Evolutionary conservation across 1,284 basidiomycete genomes (phyloP), one percentile per base, ranked within the genome.

Genomic region (Cryptococcus hybrid): DNA sequence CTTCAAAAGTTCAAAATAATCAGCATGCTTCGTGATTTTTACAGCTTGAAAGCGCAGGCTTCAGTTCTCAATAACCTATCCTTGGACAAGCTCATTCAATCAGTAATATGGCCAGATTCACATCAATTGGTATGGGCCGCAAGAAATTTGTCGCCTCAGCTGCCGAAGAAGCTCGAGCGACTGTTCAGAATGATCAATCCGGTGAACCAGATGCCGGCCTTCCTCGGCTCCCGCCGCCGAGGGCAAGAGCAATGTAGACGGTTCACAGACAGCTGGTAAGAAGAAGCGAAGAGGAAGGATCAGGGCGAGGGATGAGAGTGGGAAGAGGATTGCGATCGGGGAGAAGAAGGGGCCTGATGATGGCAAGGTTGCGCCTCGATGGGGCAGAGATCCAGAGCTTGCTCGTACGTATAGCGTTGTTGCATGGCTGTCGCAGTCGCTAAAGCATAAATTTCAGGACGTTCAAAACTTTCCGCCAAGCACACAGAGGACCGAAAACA

Each of bases 401-500:
- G 73, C 71, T 7, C 68, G 77, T 77, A 60, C 66, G 75, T 73
- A 7, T 11, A 5, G 13, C 34, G 4, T 34, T 43, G 30, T 35
- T 57, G 12, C 24, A 30, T 47, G 9, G 45, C 18, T 15, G 18
- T 44, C 15, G n/a, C 35, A 44, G 15, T 35, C 30, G 11, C 34
- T 36, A 35, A 40, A 52, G 43, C 44, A 36, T 6, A 38, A 12
- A 46, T 13, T 24, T 0, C 30, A 74, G 73, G 68, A 44, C 61
- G 66, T 36, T 61, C 68, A 13, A 59, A 62, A 39, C 30, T 63
- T 7, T 61, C 62, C 2, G 63, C 60, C 1, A 62, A 69, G 15
- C 67, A 65, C 45, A n/a, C 84, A 3, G 90, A 89, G 71, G 69
- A 80, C 30, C 81, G 91, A 47, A 82, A 91, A 12, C 70, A 86